Evolutionary conservation across 768 basidiomycete species (phyloP).

Genomic region (Multifurca ochricompacta): DNA sequence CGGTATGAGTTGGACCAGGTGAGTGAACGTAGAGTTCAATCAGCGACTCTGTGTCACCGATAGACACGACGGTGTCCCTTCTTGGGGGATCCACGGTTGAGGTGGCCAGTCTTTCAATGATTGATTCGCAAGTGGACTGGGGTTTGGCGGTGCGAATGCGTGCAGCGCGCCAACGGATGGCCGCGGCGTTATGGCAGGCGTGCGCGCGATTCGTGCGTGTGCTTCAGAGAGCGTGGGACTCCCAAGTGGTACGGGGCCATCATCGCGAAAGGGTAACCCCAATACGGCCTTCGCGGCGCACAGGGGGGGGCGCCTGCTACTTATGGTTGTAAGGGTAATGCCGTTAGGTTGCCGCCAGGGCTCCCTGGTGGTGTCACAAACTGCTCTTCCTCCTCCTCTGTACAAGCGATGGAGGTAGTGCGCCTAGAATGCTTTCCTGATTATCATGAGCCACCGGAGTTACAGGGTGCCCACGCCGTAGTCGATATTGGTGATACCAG

Average conservation of each 20-base stretch:
- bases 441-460: background rate
- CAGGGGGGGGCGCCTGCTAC: conserved; percentile 13
- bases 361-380: conserved; percentile 18
- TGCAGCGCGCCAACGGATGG: conserved; percentile 3
- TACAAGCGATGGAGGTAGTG: conserved; percentile 8
- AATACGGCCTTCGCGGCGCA: conserved; percentile 11
- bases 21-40: conserved; percentile 22
- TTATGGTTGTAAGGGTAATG: conserved; percentile 2
- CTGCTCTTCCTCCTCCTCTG: conserved; percentile 16
- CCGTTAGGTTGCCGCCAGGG: conserved; percentile 3
- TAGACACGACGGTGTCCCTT: conserved; percentile 14
- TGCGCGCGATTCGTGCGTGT: background rate
- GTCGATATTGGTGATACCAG: conserved; percentile 1
- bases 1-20: background rate
- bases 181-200: conserved; percentile 8
- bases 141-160: conserved; percentile 18
- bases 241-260: conserved; percentile 8
- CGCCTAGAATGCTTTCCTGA: background rate
- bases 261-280: conserved; percentile 15
- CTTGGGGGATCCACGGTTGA: background rate
- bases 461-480: background rate
- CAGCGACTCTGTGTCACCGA: conserved; percentile 16
- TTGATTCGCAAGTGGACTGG: conserved; percentile 20
- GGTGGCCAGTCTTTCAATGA: conserved; percentile 9
- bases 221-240: conserved; percentile 9